A percentile compares a stretch with the other conserved stretches of the same genome.
Evolutionary conservation across 352 stramenopile species (phyloP).

Genomic region (Globisporangium emineosum): DNA sequence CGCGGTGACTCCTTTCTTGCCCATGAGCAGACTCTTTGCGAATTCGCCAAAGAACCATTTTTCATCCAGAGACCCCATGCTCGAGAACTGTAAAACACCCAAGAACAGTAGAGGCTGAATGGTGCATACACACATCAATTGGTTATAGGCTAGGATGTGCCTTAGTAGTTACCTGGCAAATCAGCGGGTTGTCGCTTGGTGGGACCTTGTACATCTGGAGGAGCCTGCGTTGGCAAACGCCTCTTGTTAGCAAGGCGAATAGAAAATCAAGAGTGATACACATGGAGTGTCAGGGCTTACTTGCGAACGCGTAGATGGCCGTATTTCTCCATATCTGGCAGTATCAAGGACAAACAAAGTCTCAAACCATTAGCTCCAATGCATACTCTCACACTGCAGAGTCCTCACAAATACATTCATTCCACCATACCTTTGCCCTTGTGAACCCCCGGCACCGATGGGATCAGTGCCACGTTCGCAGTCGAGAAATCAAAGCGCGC

Average conservation of each 20-base stretch:
- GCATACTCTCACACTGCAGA: not conserved
- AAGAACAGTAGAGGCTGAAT: no score
- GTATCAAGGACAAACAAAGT: not conserved
- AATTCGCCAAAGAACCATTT: conserved; percentile 85
- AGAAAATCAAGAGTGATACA: not conserved
- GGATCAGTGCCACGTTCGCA: conserved; percentile 54
- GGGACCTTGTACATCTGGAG: conserved; percentile 46
- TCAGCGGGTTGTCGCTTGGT: conserved; percentile 54
- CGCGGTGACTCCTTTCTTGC: conserved; percentile 31
- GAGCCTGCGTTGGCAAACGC: conserved; percentile 26
- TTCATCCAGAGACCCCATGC: conserved; percentile 73
- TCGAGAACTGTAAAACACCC: conserved; percentile 66
- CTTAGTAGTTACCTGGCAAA: conserved; percentile 50
- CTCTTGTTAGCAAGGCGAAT: not conserved
- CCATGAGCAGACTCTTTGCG: conserved; percentile 49
- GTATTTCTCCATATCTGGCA: conserved; percentile 78
- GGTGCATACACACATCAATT: not conserved
- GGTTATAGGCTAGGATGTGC: no score
- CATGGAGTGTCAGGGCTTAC: not conserved
- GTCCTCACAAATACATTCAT: not conserved
- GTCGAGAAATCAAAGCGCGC: conserved; percentile 59
- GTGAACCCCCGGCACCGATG: conserved; percentile 69
- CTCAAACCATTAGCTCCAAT: not conserved
- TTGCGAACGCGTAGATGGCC: conserved; percentile 68
- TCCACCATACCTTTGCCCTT: conserved; percentile 48